Evolutionary conservation across 495 filamentous ascomycete genomes (phyloP), one percentile per base, ranked within the genome.

Genomic region (Paragyromitra xinjiangensis): DNA sequence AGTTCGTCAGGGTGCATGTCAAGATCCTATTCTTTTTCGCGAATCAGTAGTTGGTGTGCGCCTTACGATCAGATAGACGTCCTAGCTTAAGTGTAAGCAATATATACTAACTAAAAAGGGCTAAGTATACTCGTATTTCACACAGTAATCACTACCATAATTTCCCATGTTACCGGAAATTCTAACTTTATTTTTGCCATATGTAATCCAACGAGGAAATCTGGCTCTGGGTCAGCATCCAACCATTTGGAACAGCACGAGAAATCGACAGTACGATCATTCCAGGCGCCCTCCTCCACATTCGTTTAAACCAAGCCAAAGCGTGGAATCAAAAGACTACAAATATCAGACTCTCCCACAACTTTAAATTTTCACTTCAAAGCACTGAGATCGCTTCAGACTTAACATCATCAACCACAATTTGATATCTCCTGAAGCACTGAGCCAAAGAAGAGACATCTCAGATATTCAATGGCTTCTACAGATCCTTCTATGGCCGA

Each of bases 311-410:
- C 7, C 59, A 16, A 48, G 44, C 16, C 3, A 16, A 16, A 0
- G 16, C 12, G 16, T 48, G n/a, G 2, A 55, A 8, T 63, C 12
- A n/a, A 34, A 12, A 34, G 14, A n/a, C 55, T 71, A 71, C 69
- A 73, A 73, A 73, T 73, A 73, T 73, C 70, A 44, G 48, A 34
- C 61, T n/a, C 34, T 8, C 48, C 62, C 61, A 4, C 61, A 12
- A n/a, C n/a, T 58, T 44, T 42, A 22, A 45, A 55, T 6, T 51
- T 48, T 37, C 39, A 26, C 29, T 64, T 51, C 34, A 71, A 14
- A 53, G 7, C 11, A 50, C n/a, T 5, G 29, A 22, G 1, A 24
- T 11, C 24, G 9, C 53, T 56, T 14, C n/a, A 29, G 53, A 4
- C 24, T 50, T 24, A 34, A 14, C 22, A 16, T 29, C 6, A 5